Conservation (phyloP, 1,284 basidiomycete species). For the Pseudomicrostroma phylloplanum region DNA sequence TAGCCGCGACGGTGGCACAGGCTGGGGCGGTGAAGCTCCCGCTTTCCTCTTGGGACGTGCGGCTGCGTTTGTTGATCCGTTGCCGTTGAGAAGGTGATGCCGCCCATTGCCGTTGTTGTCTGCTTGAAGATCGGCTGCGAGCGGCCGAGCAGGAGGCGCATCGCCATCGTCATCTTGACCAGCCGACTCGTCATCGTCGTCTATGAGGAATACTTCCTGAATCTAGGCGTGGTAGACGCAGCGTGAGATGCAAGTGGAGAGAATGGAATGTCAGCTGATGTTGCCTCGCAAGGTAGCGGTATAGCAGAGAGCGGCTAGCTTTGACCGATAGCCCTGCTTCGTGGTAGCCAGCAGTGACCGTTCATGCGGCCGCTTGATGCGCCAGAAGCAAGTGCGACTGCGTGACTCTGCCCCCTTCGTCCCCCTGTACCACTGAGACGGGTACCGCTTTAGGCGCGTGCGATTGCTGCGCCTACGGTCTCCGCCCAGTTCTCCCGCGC, state of each 20-base stretch:
- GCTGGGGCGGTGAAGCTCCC: background rate
- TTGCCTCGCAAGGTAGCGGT: no score
- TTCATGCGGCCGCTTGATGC: no score
- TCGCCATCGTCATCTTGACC: constrained; percentile 22
- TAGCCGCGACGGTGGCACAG: background rate
- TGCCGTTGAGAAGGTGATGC: constrained; percentile 17
- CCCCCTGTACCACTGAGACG: no score
- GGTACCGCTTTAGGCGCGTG: no score
- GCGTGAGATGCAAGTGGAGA: background rate
- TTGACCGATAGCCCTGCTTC: no score
- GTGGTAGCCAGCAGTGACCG: no score
- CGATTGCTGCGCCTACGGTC: no score
- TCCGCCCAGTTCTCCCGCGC: no score
- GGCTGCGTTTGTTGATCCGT: background rate
- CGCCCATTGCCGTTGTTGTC: constrained; percentile 23
- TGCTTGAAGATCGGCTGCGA: constrained; percentile 25
- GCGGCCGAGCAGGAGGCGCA: constrained; percentile 23
- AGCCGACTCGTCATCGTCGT: constrained; percentile 28
- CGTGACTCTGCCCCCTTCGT: background rate
- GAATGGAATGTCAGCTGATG: no score
- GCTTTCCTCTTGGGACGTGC: background rate
- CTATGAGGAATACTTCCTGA: constrained; percentile 35
- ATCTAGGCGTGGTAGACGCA: constrained; percentile 18
- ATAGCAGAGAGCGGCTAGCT: no score
- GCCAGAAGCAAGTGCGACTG: background rate